Conservation (phyloP, 345 rosid genomes). For the Punica granatum region DNA sequence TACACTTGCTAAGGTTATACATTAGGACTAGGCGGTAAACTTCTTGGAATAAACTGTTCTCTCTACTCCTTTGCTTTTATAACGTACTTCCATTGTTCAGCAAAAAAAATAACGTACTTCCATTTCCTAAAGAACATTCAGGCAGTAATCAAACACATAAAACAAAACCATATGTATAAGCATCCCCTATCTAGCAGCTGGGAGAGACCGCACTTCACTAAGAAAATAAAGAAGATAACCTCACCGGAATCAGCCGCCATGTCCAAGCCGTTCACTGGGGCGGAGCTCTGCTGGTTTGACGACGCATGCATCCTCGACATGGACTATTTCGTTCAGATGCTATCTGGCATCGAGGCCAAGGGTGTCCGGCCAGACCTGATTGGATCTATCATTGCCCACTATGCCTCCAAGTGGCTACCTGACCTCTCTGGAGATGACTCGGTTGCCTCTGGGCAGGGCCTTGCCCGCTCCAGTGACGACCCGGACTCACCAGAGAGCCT, state of each 20-base stretch:
- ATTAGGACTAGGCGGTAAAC: too few species aligned
- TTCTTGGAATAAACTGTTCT: too few species aligned
- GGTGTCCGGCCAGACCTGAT: slow-evolving; percentile 74
- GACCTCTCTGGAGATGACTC: slow-evolving; percentile 35
- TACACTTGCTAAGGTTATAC: too few species aligned
- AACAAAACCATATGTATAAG: background rate
- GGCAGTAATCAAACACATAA: background rate
- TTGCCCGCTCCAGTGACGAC: background rate
- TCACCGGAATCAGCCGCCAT: slow-evolving; percentile 31
- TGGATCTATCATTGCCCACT: slow-evolving; percentile 75
- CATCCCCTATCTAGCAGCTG: background rate
- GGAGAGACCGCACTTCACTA: background rate
- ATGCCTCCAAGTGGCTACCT: slow-evolving; percentile 84
- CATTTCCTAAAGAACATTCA: too few species aligned
- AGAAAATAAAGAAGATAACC: slow-evolving; percentile 33
- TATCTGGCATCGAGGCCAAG: slow-evolving; percentile 61
- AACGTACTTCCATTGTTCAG: too few species aligned
- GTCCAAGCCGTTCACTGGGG: slow-evolving; percentile 11
- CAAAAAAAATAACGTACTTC: too few species aligned
- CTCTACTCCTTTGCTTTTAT: too few species aligned
- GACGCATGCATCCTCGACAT: slow-evolving; percentile 72
- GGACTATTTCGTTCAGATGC: slow-evolving; percentile 70
- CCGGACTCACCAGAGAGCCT: slow-evolving; percentile 44
- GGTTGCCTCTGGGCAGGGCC: slow-evolving; percentile 10
- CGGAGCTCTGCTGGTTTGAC: slow-evolving; percentile 45